Evolutionary conservation across 2,329 filamentous ascomycete genomes (phyloP).

Genomic region (Trichoderma atrobrunneum): DNA sequence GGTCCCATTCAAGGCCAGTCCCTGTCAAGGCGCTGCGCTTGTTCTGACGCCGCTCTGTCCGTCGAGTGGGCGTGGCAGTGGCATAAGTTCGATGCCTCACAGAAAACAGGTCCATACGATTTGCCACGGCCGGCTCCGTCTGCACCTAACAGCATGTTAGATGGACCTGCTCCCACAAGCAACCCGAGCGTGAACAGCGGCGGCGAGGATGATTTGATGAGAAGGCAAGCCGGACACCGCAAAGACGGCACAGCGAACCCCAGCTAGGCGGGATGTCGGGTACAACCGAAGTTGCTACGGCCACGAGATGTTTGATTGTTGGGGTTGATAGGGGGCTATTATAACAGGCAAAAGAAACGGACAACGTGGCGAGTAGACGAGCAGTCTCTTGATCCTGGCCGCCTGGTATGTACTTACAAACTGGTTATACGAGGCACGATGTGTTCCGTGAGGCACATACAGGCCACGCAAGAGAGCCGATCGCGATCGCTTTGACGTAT

Average conservation of each 20-base stretch:
- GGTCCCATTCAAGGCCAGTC: constrained; percentile 19
- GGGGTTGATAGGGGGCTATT: background rate
- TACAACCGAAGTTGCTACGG: constrained; percentile 4
- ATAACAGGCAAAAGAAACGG: background rate
- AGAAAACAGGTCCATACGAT: background rate
- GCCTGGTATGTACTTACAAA: background rate
- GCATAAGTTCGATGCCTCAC: background rate
- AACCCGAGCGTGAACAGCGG: background rate
- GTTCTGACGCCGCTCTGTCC: constrained; percentile 13
- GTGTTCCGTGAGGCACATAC: background rate
- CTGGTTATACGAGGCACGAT: background rate
- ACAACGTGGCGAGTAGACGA: background rate
- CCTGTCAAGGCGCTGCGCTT: constrained; percentile 14
- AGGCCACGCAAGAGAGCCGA: background rate
- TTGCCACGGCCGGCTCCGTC: constrained; percentile 3
- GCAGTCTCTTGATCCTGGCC: background rate
- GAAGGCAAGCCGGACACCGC: background rate
- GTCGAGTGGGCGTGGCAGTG: background rate
- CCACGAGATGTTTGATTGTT: background rate
- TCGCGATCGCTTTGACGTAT: background rate
- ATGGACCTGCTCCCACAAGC: background rate
- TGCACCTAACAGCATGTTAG: background rate
- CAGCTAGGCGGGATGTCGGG: constrained; percentile 8
- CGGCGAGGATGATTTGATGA: background rate
- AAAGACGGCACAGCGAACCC: constrained; percentile 5